phyloP scores from a whole-genome alignment of 768 basidiomycete species.

The Tremella mesenterica region DNA sequence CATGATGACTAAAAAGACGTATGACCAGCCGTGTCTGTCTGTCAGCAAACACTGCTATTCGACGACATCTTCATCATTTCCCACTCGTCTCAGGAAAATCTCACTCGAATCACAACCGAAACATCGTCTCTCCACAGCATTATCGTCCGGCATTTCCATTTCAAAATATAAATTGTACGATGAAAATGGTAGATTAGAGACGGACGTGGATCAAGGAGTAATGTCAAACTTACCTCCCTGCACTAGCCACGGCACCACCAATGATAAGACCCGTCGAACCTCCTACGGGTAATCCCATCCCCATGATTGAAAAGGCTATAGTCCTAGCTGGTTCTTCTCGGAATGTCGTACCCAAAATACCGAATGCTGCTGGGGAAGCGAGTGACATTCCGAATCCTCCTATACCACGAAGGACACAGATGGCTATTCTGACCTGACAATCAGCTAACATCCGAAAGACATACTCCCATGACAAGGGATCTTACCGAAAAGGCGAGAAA shows the following conservation, averaged over 20 bases:
- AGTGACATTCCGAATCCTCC: slow-evolving; percentile 20
- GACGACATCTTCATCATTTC: no score
- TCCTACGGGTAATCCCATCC: slow-evolving; percentile 72
- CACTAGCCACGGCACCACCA: slow-evolving; percentile 61
- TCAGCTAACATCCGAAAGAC: background rate
- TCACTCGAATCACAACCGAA: no score
- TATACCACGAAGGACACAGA: slow-evolving; percentile 22
- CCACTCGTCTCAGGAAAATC: no score
- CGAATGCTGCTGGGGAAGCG: slow-evolving; percentile 17
- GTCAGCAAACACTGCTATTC: no score
- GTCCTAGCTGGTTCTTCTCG: slow-evolving; percentile 50
- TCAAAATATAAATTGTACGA: no score
- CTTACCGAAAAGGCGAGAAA: no score
- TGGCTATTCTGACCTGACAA: background rate
- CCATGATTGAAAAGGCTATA: slow-evolving; percentile 68
- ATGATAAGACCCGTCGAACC: slow-evolving; percentile 59
- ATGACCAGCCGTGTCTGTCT: slow-evolving; percentile 54
- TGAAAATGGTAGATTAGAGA: background rate
- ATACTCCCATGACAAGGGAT: no score
- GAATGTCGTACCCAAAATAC: slow-evolving; percentile 16
- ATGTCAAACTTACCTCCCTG: slow-evolving; percentile 40
- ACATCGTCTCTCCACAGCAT: no score
- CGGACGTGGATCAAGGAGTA: background rate
- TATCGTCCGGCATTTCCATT: no score
- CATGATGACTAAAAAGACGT: slow-evolving; percentile 55